phyloP scores from a whole-genome alignment of 108 stramenopile species.

The Cyclostephanos invisitatus region DNA sequence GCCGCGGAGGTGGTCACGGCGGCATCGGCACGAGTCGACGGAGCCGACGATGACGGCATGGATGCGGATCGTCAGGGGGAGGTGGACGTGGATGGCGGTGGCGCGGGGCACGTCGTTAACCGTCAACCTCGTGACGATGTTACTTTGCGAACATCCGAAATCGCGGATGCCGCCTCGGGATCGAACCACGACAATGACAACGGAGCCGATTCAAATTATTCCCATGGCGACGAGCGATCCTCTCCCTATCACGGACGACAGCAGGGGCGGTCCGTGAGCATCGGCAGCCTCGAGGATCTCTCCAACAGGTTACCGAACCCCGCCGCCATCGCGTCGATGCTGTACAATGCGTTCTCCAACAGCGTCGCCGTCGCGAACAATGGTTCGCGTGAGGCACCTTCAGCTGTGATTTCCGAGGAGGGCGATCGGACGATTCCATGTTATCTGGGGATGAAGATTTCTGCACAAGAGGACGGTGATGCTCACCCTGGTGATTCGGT shows the following conservation, averaged over 20 bases:
- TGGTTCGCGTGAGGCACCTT: slow-evolving; percentile 4
- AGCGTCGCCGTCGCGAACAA: background rate
- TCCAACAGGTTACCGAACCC: slow-evolving; percentile 28
- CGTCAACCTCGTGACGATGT: background rate
- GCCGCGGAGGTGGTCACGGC: too few species aligned
- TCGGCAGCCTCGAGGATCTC: slow-evolving; percentile 36
- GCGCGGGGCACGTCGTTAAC: background rate
- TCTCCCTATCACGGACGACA: background rate
- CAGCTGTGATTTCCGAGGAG: background rate
- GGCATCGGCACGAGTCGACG: background rate
- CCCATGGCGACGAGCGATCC: background rate
- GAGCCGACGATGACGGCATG: background rate
- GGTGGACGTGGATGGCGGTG: background rate
- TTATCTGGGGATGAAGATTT: background rate
- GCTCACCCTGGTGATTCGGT: background rate
- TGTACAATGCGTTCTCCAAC: slow-evolving; percentile 29
- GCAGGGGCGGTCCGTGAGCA: slow-evolving; percentile 8
- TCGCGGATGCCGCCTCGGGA: background rate
- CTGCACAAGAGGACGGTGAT: background rate
- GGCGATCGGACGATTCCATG: background rate
- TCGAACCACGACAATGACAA: background rate
- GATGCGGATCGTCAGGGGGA: background rate
- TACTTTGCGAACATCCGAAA: background rate
- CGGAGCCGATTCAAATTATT: background rate
- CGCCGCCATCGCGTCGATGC: slow-evolving; percentile 19